Evolutionary conservation across 1,139 yeast genomes (phyloP).

Genomic region (Yamadazyma atmosphaerica): DNA sequence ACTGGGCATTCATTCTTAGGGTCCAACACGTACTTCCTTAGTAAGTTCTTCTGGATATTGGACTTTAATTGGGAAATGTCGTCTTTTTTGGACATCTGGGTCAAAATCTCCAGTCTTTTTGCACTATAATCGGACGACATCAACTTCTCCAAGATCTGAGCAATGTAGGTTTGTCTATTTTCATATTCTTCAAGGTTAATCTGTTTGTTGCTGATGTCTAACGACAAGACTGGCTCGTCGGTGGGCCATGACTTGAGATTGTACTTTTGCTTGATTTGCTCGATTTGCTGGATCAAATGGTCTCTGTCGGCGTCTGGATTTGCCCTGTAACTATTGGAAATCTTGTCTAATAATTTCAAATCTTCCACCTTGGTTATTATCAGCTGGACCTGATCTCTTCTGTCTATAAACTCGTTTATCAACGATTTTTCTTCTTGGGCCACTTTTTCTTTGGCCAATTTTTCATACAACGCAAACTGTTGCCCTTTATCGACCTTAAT

Average conservation of each 20-base stretch:
- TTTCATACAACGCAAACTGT: conserved; percentile 79
- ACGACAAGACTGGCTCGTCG: conserved; percentile 37
- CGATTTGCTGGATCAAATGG: conserved; percentile 41
- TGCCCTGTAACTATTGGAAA: conserved; percentile 35
- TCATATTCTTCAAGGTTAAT: conserved; percentile 26
- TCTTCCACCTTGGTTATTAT: conserved; percentile 48
- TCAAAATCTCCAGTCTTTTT: conserved; percentile 28
- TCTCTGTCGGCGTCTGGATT: conserved; percentile 37
- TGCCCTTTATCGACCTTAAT: conserved; percentile 88
- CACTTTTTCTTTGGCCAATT: conserved; percentile 68
- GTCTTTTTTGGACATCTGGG: conserved; percentile 23
- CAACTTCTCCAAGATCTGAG: conserved; percentile 33
- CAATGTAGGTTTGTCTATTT: conserved; percentile 29
- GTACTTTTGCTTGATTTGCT: conserved; percentile 50
- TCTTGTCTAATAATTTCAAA: conserved; percentile 44
- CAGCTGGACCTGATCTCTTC: conserved; percentile 40
- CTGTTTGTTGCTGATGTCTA: conserved; percentile 28
- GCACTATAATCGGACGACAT: conserved; percentile 29
- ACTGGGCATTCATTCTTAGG: conserved; percentile 40
- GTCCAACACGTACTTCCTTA: conserved; percentile 42
- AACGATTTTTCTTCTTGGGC: conserved; percentile 58
- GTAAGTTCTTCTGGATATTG: conserved; percentile 37
- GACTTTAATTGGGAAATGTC: conserved; percentile 25
- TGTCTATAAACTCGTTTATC: conserved; percentile 48
- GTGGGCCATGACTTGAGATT: conserved; percentile 63